Conservation (phyloP, 2,329 filamentous ascomycete genomes). For the Xylaria sp. region DNA sequence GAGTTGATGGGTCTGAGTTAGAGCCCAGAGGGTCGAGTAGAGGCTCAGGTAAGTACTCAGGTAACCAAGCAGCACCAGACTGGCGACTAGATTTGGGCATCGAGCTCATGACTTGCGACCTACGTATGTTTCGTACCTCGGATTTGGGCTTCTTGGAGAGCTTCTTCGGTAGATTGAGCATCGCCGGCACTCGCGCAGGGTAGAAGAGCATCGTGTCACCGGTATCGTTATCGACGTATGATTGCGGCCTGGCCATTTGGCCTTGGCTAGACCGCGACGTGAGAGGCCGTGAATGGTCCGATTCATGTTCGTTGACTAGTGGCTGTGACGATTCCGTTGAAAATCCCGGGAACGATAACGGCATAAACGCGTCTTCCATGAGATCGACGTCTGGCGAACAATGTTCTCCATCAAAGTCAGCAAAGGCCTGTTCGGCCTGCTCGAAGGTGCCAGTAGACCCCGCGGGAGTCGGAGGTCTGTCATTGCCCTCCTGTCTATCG, state of each 20-base stretch:
- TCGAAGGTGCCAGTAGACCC: conserved; percentile 65
- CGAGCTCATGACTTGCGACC: conserved; percentile 71
- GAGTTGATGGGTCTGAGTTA: conserved; percentile 12
- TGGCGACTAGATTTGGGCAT: conserved; percentile 52
- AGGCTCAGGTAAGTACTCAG: conserved; percentile 32
- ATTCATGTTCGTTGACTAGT: conserved; percentile 25
- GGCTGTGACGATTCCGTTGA: conserved; percentile 18
- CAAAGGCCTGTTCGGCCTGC: conserved; percentile 68
- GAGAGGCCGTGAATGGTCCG: conserved; percentile 23
- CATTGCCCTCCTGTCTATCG: conserved; percentile 24
- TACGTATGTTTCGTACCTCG: conserved; percentile 67
- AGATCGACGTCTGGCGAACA: conserved; percentile 58
- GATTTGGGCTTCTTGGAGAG: conserved; percentile 74
- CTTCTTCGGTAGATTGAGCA: conserved; percentile 89
- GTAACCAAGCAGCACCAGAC: conserved; percentile 36
- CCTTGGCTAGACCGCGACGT: conserved; percentile 39
- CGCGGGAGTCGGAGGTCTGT: conserved; percentile 52
- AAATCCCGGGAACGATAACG: conserved; percentile 29
- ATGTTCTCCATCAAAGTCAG: conserved; percentile 81
- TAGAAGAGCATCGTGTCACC: conserved; percentile 90
- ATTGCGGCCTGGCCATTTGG: conserved; percentile 48
- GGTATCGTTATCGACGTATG: conserved; percentile 65
- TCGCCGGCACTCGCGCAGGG: conserved; percentile 88
- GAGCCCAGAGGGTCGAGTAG: conserved; percentile 38
- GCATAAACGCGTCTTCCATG: conserved; percentile 30